A percentile compares a stretch with the other conserved stretches of the same genome.
Conservation (phyloP, 2,329 filamentous ascomycete species). For the Cladosporium halotolerans region DNA sequence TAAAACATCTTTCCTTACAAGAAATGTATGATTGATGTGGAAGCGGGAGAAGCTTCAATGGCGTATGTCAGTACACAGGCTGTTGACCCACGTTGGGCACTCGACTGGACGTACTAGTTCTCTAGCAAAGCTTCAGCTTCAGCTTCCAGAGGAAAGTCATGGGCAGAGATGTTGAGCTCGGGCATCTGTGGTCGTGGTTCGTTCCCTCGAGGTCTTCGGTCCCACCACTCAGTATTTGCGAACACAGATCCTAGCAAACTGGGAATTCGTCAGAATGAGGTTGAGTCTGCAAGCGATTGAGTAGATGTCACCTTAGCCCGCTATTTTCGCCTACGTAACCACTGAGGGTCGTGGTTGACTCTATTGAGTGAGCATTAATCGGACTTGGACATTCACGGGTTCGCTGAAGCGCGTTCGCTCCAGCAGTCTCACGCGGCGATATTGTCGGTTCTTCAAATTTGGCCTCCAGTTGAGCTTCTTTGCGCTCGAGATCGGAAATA, state of each 20-base stretch:
- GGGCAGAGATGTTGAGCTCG: conserved; percentile 2
- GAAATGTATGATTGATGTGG: conserved; percentile 14
- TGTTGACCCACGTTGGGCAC: background rate
- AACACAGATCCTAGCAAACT: conserved; percentile 13
- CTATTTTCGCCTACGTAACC: conserved; percentile 10
- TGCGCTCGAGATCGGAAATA: conserved; percentile 13
- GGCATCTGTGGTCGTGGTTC: conserved; percentile 5
- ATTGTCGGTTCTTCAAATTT: background rate
- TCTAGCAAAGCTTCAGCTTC: conserved; percentile 9
- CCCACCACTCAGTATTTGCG: conserved; percentile 4
- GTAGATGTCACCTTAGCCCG: background rate
- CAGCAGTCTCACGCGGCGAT: background rate
- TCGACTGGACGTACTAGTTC: conserved; percentile 9
- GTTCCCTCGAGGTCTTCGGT: conserved; percentile 1
- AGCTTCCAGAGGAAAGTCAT: background rate
- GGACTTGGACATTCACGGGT: background rate
- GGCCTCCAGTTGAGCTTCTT: conserved; percentile 11
- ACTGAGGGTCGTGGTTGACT: conserved; percentile 7
- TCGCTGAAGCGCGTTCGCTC: background rate
- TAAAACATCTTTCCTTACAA: conserved; percentile 7
- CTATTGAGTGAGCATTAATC: background rate
- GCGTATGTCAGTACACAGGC: background rate
- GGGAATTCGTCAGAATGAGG: background rate
- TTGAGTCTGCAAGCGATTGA: background rate
- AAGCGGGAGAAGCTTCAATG: conserved; percentile 11